Conservation (phyloP, 345 rosid genomes). For the Microthlaspi erraticum region DNA sequence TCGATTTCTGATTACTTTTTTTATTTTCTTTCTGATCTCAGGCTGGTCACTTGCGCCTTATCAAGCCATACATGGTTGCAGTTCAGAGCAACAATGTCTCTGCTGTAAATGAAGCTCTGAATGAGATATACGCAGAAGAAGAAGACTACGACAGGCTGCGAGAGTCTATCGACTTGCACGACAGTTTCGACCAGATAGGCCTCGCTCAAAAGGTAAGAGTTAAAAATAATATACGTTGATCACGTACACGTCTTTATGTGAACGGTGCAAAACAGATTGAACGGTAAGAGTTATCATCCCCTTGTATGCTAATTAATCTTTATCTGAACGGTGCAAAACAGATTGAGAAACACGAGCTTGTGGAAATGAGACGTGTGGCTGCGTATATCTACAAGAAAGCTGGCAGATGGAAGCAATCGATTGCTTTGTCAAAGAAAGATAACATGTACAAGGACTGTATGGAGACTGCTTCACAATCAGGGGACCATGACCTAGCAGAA, state of each 20-base stretch:
- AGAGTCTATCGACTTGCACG: conserved; percentile 90
- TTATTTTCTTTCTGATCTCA: conserved; percentile 41
- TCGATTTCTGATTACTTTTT: conserved; percentile 10
- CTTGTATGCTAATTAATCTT: conserved; percentile 13
- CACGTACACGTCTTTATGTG: conserved; percentile 5
- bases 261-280: conserved; percentile 65
- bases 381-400: conserved; percentile 99
- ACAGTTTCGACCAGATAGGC: conserved; percentile 93
- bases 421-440: conserved; percentile 96
- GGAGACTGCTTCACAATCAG: conserved; percentile 99
- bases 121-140: conserved; percentile 93
- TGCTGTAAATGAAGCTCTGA: conserved; percentile 94
- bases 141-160: conserved; percentile 96
- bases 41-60: conserved; percentile 96
- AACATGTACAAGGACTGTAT: conserved; percentile 94
- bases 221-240: conserved; percentile 4
- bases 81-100: conserved; percentile 96
- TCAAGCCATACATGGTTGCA: conserved; percentile 97
- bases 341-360: conserved; percentile 99
- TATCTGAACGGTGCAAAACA: conserved; percentile 43
- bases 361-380: conserved; percentile 99
- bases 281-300: too few species aligned
- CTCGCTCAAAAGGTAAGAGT: conserved; percentile 83
- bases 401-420: conserved; percentile 98
- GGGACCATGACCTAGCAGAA: conserved; percentile 97